A percentile compares a stretch with the other conserved stretches of the same genome.
These are phyloP conservation scores for Phylloporus scabripes DNA, from an alignment of 768 basidiomycete genomes.

Conservation along the genomic window DNA sequence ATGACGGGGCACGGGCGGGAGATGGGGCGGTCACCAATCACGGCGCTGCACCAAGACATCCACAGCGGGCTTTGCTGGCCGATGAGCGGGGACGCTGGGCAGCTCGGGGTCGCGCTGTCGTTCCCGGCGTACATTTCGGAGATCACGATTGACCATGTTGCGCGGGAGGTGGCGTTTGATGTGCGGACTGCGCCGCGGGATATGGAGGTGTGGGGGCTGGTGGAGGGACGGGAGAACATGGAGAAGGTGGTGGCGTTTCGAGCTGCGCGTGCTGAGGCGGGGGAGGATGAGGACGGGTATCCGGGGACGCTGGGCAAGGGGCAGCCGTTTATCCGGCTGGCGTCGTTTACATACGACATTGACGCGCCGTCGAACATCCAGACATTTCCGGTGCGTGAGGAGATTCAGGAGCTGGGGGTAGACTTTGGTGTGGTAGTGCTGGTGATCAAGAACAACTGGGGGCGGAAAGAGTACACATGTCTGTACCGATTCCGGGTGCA, in stretches of 20 bases:
- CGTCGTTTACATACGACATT: conserved; percentile 61
- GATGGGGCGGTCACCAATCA: conserved; percentile 77
- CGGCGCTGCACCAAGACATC: conserved; percentile 80
- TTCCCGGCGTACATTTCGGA: conserved; percentile 51
- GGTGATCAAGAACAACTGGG: conserved; percentile 83
- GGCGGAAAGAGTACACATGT: conserved; percentile 77
- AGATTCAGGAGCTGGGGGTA: conserved; percentile 62
- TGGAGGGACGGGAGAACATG: conserved; percentile 72
- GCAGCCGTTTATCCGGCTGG: conserved; percentile 57
- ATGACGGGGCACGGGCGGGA: conserved; percentile 59
- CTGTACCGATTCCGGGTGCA: conserved; percentile 83
- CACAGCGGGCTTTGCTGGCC: conserved; percentile 93
- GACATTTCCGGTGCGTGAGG: conserved; percentile 69
- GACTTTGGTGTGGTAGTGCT: conserved; percentile 85
- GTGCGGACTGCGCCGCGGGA: conserved; percentile 73
- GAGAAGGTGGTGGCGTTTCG: conserved; percentile 55
- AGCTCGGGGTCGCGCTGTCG: conserved; percentile 76
- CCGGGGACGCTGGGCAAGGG: conserved; percentile 44
- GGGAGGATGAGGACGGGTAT: conserved; percentile 37
- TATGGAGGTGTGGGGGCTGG: conserved; percentile 89
- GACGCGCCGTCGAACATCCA: conserved; percentile 56
- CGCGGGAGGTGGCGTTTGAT: conserved; percentile 77
- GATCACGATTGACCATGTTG: conserved; percentile 84
- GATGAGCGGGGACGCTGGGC: conserved; percentile 71
- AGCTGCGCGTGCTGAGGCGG: conserved; percentile 33